These are phyloP conservation scores for Colletotrichum costaricense DNA, from an alignment of 2,329 filamentous ascomycete genomes.

Conservation along the genomic window DNA sequence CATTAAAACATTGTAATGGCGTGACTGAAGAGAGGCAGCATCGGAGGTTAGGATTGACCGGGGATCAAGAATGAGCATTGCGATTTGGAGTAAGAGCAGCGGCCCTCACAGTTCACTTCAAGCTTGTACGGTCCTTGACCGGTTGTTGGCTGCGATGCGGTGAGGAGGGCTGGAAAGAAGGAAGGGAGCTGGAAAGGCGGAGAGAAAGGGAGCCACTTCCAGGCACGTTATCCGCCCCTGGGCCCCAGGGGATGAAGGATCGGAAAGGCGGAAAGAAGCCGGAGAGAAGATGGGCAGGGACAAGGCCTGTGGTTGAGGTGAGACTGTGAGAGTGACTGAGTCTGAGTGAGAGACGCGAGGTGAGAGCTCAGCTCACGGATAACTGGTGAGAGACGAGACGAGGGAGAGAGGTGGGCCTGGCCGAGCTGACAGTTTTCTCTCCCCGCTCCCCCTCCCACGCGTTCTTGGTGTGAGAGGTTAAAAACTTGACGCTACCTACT, in stretches of 20 bases:
- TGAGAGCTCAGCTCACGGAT: neutral
- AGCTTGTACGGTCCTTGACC: neutral
- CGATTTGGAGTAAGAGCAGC: neutral
- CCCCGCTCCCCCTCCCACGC: neutral
- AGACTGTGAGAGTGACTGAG: neutral
- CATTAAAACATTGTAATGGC: neutral
- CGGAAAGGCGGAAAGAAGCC: conserved; percentile 35
- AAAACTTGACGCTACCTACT: neutral
- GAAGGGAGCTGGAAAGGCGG: neutral
- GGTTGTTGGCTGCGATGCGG: conserved; percentile 23
- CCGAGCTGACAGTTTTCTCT: neutral
- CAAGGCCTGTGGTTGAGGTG: neutral
- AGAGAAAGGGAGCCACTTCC: neutral
- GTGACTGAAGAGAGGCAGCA: neutral
- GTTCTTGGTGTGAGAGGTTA: conserved; percentile 6
- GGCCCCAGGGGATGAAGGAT: neutral
- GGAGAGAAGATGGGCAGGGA: conserved; percentile 14
- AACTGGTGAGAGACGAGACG: neutral
- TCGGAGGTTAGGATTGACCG: neutral
- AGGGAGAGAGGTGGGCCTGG: conserved; percentile 6
- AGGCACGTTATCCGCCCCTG: neutral
- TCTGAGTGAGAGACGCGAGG: neutral
- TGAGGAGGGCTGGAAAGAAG: conserved; percentile 30
- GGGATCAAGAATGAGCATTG: neutral
- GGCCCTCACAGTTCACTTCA: neutral